Percentiles rank a stretch among this genome's conserved stretches.
phyloP scores from a whole-genome alignment of 257 asterid species.

The Jacaranda mimosifolia region DNA sequence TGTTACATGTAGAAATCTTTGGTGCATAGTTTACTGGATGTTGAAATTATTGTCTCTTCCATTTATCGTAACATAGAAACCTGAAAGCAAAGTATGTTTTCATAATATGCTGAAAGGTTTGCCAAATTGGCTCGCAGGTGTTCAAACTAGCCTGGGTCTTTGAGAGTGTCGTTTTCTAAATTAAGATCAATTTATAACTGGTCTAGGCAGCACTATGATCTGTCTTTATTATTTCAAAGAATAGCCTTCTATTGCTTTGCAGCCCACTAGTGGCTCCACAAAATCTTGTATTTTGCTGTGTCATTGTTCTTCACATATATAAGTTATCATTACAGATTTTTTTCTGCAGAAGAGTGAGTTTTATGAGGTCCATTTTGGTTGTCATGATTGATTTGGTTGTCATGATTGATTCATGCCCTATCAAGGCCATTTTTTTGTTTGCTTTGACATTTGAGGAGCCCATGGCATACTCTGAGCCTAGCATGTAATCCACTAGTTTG shows the following conservation, averaged over 20 bases:
- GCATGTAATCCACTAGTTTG: conserved; percentile 8
- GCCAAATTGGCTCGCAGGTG: conserved; percentile 10
- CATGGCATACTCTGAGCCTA: background rate
- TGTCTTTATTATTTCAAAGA: background rate
- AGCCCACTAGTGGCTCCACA: background rate
- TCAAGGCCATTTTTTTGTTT: background rate
- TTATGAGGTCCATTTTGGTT: background rate
- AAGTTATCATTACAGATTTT: background rate
- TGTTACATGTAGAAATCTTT: background rate
- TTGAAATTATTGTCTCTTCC: conserved; percentile 1
- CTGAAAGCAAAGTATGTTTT: background rate
- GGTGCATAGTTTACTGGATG: background rate
- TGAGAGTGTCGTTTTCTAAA: conserved; percentile 2
- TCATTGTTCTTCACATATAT: background rate
- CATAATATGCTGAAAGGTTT: conserved; percentile 18
- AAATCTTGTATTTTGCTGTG: conserved; percentile 2
- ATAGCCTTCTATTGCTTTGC: background rate
- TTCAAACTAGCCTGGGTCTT: conserved; percentile 8
- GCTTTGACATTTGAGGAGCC: background rate
- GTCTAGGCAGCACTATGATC: background rate
- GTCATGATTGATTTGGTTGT: conserved; percentile 13
- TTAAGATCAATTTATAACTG: background rate
- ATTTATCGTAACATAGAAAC: background rate
- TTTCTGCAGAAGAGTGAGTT: background rate
- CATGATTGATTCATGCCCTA: background rate